Base-by-base conservation (phyloP, 179 eudicot species). In the Beta lomatogona region DNA sequence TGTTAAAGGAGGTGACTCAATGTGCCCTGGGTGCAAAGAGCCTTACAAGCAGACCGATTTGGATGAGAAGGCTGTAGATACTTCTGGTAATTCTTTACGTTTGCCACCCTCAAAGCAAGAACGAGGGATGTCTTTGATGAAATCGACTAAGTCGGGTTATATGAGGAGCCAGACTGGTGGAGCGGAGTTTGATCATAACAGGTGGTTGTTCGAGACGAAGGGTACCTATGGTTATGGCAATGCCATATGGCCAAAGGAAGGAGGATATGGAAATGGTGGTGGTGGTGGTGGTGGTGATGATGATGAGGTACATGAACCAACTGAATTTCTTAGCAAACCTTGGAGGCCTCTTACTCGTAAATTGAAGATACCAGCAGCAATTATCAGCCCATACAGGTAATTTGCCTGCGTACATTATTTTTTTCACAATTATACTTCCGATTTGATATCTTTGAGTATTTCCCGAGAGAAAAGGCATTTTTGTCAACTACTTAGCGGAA, bases 21-120 rank as follows among this genome's bases (percentile, higher is more conserved):
- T 87, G 63, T 94, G 98, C 76, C 95, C 95, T 0, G 97, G 96
- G 54, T 88, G 90, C 66, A 88, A 85, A 72, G 90, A 86, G 65
- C 67, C 80, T 7, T 86, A 86, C 59, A 83, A 74, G 75, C 77
- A 86, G 21, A 80, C 86, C 0, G 88, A 88, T 82, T 79, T 86
- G 83, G 90, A 88, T 77, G 88, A 88, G 80, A 81, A 87, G 73
- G 88, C 85, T n/a, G 88, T 86, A 6, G 86, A 80, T 48, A 46
- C 64, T 73, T n/a, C 59, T 9, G 50, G 54, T 10, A 77, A 58
- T 1, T 58, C 76, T 9, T 77, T 86, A 67, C 82, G 84, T 13
- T 80, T 86, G 78, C 86, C 88, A n/a, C 66, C 86, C 13, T 80
- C 86, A 2, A 83, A 81, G 82, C 78, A 73, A 60, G 88, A 83